Conservation (phyloP, 1,284 basidiomycete species). For the Ganoderma lingzhi region DNA sequence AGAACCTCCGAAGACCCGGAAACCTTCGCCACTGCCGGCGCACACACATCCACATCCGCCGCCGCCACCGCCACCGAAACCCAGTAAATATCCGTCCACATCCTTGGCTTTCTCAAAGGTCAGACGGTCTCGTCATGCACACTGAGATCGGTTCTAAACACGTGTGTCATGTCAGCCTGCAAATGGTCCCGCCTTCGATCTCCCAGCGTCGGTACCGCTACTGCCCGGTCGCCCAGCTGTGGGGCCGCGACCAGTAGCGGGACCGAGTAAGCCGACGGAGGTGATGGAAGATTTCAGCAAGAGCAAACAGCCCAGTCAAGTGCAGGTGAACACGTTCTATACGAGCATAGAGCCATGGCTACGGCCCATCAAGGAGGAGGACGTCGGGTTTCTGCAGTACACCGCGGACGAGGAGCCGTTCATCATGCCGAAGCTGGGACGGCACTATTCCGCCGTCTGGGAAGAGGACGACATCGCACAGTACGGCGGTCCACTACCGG, state of each 20-base stretch:
- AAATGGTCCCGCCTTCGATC: constrained; percentile 62
- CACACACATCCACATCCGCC: constrained; percentile 46
- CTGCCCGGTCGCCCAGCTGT: constrained; percentile 73
- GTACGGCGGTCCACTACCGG: constrained; percentile 53
- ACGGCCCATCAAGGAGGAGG: constrained; percentile 88
- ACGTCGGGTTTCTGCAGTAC: constrained; percentile 88
- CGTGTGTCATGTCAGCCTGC: constrained; percentile 42
- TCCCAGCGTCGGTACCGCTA: constrained; percentile 59
- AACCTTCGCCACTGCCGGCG: constrained; percentile 58
- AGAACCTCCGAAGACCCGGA: constrained; percentile 62
- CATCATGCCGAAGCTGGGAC: constrained; percentile 86
- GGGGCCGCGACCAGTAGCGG: constrained; percentile 73
- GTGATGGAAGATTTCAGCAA: constrained; percentile 90
- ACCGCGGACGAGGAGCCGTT: constrained; percentile 91
- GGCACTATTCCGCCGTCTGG: constrained; percentile 92
- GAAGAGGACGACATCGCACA: constrained; percentile 84
- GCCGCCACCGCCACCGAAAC: constrained; percentile 50
- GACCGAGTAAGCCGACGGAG: constrained; percentile 82
- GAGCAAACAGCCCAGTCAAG: constrained; percentile 76
- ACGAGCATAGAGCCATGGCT: constrained; percentile 87
- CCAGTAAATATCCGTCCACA: constrained; percentile 57
- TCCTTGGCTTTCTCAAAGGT: constrained; percentile 62
- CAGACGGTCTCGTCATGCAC: constrained; percentile 18
- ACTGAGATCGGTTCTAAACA: constrained; percentile 6
- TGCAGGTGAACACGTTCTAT: constrained; percentile 79